Evolutionary conservation across 257 asterid genomes (phyloP), one percentile per base, ranked within the genome.

Genomic region (Agastache rugosa): DNA sequence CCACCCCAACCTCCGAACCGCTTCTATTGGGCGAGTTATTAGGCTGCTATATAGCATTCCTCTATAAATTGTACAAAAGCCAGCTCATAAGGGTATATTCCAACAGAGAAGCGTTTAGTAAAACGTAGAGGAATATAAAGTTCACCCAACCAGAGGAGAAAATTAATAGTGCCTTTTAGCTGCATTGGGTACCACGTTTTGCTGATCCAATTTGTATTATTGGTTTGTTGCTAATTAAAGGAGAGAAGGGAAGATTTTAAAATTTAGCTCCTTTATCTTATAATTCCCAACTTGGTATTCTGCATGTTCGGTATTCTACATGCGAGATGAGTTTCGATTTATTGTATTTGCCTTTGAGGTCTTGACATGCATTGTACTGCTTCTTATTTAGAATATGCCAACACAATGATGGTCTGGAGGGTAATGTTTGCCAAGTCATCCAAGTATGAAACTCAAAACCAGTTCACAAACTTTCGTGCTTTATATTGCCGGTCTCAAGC

Each of bases 401-500:
- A 62, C 45, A 53, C 19, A 62, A 37, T 27, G 12, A 61, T 35
- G 20, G 37, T 73, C 35, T 51, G 53, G 35, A 51, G 35, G 31
- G 50, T 62, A 53, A 15, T 47, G 44, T 47, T 54, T 61, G 60
- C 54, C 25, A 27, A 27, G 48, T 27, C 63, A 45, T 50, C 54
- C 77, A 29, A 53, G 16, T 48, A 64, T 50, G 41, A 27, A 51
- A 67, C 41, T 54, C 45, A 22, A 50, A 63, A 67, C 48, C 60
- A 37, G 31, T 12, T 70, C 20, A 58, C 77, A 6, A 17, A 27
- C 48, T 23, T 55, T 55, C 75, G 42, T 74, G 64, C 35, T 31
- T 56, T 22, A 8, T 20, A 3, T 16, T 54, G 16, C n/a, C 2
- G 31, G n/a, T 55, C 35, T 55, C 35, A 22, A 19, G 35, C 62